Base-by-base conservation (phyloP, 2,329 filamentous ascomycete species). In the Fusarium praegraminearum region DNA sequence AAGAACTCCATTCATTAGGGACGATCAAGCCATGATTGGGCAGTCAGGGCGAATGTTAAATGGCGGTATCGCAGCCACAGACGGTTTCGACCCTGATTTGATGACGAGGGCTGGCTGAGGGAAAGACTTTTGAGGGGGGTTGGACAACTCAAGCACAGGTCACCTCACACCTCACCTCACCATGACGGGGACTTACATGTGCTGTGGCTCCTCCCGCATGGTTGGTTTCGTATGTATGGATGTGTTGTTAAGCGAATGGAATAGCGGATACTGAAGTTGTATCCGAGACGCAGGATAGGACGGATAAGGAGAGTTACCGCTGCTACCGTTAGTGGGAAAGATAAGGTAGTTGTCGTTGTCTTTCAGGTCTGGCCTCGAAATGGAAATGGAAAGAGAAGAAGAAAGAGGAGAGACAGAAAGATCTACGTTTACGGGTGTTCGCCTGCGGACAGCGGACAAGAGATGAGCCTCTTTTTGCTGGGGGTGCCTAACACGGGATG, bases 181-280 rank as follows among this genome's bases (percentile, higher is more conserved):
- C 57, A 69, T 70, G 63, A 64, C 67, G 62, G 51, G 38, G 69
- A 79, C 78, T 77, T 76, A 79, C 78, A 78, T 75, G 62, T 79
- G 78, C 72, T 70, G 73, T 73, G 75, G 70, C 68, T 76, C 73
- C 57, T 76, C 73, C 57, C 74, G 58, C 77, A 78, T 78, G 57
- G 49, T 41, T 78, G 57, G 49, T 41, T 52, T 41, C 35, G 35
- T 52, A 40, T 22, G 49, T 41, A 41, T 52, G 49, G 49, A 44
- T 63, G 51, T 46, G 30, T 53, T 52, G 53, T 36, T 56, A 56
- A 38, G 53, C 53, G 53, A 50, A 49, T 36, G 47, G 49, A 50
- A 49, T 36, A 63, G 49, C 60, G 58, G 61, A 53, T 53, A 52
- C 47, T 36, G 55, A 56, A 43, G 11, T 38, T 62, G 58, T 47